Conservation (phyloP, 768 basidiomycete species). For the Suillus discolor region DNA sequence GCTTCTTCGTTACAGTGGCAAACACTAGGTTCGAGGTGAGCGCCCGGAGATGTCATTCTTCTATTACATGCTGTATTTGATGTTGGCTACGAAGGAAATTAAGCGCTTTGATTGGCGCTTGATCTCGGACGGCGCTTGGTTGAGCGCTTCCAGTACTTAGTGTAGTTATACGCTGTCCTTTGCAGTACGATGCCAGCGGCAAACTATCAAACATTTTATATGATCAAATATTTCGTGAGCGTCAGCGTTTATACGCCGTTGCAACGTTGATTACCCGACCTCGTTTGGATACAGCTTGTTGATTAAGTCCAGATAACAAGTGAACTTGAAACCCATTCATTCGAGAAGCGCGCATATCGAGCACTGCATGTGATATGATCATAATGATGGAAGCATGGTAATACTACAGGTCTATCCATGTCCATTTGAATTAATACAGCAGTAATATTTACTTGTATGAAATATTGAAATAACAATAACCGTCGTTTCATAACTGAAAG, state of each 20-base stretch:
- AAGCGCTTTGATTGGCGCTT: neutral
- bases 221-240: neutral
- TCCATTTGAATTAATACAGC: neutral
- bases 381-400: neutral
- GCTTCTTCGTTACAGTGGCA: constrained; percentile 71
- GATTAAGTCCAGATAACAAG: neutral
- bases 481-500: neutral
- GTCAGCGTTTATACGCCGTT: neutral
- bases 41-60: neutral
- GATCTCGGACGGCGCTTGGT: neutral
- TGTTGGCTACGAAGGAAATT: neutral
- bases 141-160: neutral
- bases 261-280: neutral
- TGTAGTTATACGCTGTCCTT: constrained; percentile 14
- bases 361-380: neutral
- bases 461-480: neutral
- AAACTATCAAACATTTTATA: neutral
- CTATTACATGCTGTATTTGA: constrained; percentile 1
- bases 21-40: neutral
- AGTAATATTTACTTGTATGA: neutral
- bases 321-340: neutral
- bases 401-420: neutral
- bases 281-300: neutral
- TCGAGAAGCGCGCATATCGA: neutral
- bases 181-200: neutral